A percentile compares a stretch with the other conserved stretches of the same genome.
Evolutionary conservation across 139 green algal genomes (phyloP).

Genomic region (Closterium sp.): DNA sequence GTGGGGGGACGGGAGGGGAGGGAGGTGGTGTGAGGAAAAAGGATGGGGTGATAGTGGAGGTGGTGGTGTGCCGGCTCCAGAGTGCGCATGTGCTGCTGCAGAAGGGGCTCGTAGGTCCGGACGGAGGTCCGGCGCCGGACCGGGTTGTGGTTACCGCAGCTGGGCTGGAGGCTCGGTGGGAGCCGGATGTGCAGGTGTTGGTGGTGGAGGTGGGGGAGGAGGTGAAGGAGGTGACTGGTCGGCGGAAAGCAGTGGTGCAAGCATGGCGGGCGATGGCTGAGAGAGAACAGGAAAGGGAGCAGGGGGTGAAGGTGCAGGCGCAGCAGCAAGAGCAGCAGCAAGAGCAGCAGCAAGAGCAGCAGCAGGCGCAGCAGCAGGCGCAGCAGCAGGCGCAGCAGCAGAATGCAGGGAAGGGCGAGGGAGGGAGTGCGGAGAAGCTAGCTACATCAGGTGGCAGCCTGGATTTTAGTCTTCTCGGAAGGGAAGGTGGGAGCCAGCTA

Average conservation of each 20-base stretch:
- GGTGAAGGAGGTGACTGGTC: neutral
- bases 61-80: neutral
- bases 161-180: constrained; percentile 40
- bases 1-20: neutral
- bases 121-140: neutral
- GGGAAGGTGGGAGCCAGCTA: neutral
- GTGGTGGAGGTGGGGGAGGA: neutral
- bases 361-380: neutral
- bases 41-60: neutral
- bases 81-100: constrained; percentile 1
- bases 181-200: constrained; percentile 36
- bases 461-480: neutral
- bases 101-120: neutral
- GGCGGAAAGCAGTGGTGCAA: neutral
- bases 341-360: neutral
- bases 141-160: constrained; percentile 9
- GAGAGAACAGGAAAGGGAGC: neutral
- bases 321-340: neutral
- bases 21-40: neutral
- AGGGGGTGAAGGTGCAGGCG: neutral
- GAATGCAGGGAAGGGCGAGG: neutral
- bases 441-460: neutral
- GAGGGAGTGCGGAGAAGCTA: neutral
- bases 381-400: neutral
- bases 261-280: neutral